Base-by-base conservation (phyloP, 768 basidiomycete genomes). In the Tubosaeta brunneosetosa region DNA sequence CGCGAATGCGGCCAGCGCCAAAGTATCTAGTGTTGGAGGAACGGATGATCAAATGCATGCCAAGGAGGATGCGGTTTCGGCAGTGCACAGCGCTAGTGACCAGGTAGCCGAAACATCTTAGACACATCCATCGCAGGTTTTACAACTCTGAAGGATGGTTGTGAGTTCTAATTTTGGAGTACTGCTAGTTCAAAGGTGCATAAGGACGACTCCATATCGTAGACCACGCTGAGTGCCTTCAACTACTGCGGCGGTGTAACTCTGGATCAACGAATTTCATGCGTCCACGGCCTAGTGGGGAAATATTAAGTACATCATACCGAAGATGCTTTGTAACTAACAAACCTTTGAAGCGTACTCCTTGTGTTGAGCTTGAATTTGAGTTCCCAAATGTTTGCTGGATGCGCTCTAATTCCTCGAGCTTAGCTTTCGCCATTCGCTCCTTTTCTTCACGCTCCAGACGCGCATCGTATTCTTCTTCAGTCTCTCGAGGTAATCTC, bases 181-280 rank as follows among this genome's bases (percentile, higher is more conserved):
- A 47, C 57, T 36, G 10, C 38, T 43, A 13, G 31, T 41, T 27
- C 27, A 40, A 38, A 5, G 29, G 25, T 22, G n/a, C 26, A 46
- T n/a, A 25, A 34, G 1, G 32, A 26, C 22, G 14, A 43, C 25
- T 17, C 34, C 41, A 34, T 10, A 49, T 29, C n/a, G n/a, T 14
- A 50, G 19, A 37, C 38, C 7, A 47, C 22, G 37, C 29, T 7
- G 27, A 41, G 19, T 5, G 33, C 29, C 40, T 26, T 26, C 16
- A 27, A 7, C 51, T 65, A 62, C 44, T 65, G 59, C 33, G 66
- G 4, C 69, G 63, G 33, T 70, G 70, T 43, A 73, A 53, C 58
- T 81, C 84, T 31, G 84, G 84, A 61, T 85, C 84, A 36, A 84
- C 63, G 56, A 74, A 85, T 58, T 83, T 84, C 84, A 85, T 85